Evolutionary conservation across 345 rosid species (phyloP).

Genomic region (Lepidium africanum): DNA sequence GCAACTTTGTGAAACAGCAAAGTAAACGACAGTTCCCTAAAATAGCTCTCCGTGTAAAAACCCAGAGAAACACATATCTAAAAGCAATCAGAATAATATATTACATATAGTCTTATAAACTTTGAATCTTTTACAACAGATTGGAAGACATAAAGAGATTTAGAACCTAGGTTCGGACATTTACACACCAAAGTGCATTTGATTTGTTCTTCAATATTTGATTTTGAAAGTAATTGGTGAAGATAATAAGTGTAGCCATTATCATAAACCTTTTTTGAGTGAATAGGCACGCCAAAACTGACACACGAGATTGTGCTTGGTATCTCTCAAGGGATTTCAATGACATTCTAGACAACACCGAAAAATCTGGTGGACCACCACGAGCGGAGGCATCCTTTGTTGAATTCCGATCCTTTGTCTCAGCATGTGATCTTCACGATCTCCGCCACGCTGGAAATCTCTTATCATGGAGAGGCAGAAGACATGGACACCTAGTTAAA

Average conservation of each 20-base stretch:
- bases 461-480: too few species aligned
- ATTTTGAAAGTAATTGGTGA: background rate
- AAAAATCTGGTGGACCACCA: too few species aligned
- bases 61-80: background rate
- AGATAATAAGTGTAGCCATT: background rate
- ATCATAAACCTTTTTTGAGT: background rate
- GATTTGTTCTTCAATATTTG: background rate
- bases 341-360: too few species aligned
- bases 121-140: background rate
- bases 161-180: background rate
- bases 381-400: too few species aligned
- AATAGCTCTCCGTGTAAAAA: conserved; percentile 9
- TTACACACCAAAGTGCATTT: background rate
- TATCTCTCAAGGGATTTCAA: too few species aligned
- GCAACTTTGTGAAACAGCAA: background rate
- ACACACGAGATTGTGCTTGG: background rate
- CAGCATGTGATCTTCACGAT: too few species aligned
- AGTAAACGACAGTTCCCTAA: background rate
- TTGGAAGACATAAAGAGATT: background rate
- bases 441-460: too few species aligned
- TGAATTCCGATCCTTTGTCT: too few species aligned
- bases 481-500: too few species aligned
- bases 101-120: background rate
- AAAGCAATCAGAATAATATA: background rate
- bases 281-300: background rate